phyloP scores from a whole-genome alignment of 768 basidiomycete species.

The Inosperma sp. region DNA sequence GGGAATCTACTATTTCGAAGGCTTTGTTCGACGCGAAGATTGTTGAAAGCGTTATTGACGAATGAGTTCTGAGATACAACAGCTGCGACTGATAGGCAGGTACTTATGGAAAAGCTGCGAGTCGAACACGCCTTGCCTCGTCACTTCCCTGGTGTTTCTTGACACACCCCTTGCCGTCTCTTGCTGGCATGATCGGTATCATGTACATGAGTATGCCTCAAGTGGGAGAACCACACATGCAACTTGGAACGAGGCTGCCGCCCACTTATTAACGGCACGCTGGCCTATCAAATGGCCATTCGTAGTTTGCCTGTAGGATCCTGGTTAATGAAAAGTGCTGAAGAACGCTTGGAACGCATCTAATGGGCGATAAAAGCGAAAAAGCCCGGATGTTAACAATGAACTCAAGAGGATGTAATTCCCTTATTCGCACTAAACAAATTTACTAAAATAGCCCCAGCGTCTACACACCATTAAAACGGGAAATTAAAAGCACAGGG shows the following conservation, averaged over 20 bases:
- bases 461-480: conserved; percentile 14
- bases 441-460: no score
- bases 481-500: conserved; percentile 18
- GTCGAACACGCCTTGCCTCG: conserved; percentile 38
- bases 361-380: neutral
- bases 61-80: conserved; percentile 36
- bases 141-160: conserved; percentile 17
- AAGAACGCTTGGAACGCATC: neutral
- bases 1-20: neutral
- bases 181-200: conserved; percentile 29
- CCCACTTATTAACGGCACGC: conserved; percentile 13
- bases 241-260: conserved; percentile 26
- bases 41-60: conserved; percentile 34
- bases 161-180: conserved; percentile 23
- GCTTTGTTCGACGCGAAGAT: conserved; percentile 28
- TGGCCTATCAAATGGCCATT: conserved; percentile 13
- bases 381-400: neutral
- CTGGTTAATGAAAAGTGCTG: neutral
- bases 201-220: conserved; percentile 24
- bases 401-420: neutral
- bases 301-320: conserved; percentile 7
- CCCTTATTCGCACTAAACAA: no score
- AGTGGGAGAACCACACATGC: conserved; percentile 21
- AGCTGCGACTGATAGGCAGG: conserved; percentile 24
- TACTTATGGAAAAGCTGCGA: conserved; percentile 39